These are phyloP conservation scores for Grigorovia yakushimaensis DNA, from an alignment of 805 yeast species.

Conservation along the genomic window DNA sequence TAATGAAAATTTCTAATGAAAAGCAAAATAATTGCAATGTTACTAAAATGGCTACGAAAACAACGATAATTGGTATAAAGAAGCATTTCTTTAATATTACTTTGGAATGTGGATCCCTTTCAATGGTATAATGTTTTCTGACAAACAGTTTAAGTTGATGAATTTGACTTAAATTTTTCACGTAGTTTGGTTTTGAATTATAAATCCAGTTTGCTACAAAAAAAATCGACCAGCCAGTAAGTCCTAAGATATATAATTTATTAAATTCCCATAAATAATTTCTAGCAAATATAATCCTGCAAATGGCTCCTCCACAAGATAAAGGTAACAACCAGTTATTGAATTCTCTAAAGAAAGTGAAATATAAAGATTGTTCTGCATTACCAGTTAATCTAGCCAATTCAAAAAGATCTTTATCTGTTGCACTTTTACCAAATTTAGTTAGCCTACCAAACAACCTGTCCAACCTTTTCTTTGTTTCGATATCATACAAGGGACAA, in stretches of 20 bases:
- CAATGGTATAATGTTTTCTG: not conserved
- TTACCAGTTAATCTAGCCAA: slow-evolving; percentile 17
- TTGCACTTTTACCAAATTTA: slow-evolving; percentile 1
- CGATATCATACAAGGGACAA: slow-evolving; percentile 9
- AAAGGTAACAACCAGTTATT: slow-evolving; percentile 44
- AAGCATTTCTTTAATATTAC: slow-evolving; percentile 45
- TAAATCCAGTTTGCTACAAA: slow-evolving; percentile 55
- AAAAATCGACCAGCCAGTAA: slow-evolving; percentile 53
- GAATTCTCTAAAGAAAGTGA: slow-evolving; percentile 58
- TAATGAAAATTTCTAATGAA: slow-evolving; percentile 67
- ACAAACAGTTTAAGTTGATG: slow-evolving; percentile 20
- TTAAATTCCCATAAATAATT: slow-evolving; percentile 31
- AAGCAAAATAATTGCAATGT: slow-evolving; percentile 61
- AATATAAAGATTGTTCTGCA: slow-evolving; percentile 52
- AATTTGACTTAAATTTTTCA: slow-evolving; percentile 22
- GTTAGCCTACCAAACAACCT: not conserved
- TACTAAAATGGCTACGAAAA: slow-evolving; percentile 44
- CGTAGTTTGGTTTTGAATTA: slow-evolving; percentile 18
- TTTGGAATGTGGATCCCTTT: not conserved
- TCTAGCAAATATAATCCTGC: slow-evolving; percentile 18
- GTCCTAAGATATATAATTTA: slow-evolving; percentile 45
- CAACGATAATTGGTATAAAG: slow-evolving; percentile 61
- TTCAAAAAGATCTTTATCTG: slow-evolving; percentile 30
- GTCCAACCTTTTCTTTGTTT: slow-evolving; percentile 4
- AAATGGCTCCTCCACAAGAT: slow-evolving; percentile 47